phyloP scores from a whole-genome alignment of 305 asterid species.

The Rubia tinctorum region DNA sequence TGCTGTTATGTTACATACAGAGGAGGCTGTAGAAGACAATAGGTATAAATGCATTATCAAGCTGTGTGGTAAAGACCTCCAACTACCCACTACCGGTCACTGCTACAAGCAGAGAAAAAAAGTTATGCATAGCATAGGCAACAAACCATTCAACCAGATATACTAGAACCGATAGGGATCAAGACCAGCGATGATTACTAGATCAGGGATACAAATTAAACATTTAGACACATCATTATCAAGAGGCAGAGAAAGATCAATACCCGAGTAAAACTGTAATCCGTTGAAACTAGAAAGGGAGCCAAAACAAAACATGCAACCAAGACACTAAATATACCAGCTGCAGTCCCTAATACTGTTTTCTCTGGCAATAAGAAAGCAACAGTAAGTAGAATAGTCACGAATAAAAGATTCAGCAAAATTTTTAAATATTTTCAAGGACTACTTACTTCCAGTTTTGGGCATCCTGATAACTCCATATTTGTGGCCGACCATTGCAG shows the following conservation, averaged over 20 bases:
- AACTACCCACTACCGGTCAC: constrained; percentile 72
- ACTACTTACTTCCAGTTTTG: constrained; percentile 74
- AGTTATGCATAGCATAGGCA: constrained; percentile 57
- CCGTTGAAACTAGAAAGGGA: too few species aligned
- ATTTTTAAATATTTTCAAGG: not conserved
- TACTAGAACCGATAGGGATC: not conserved
- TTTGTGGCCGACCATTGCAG: constrained; percentile 96
- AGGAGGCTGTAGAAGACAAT: constrained; percentile 90
- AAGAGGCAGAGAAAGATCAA: constrained; percentile 27
- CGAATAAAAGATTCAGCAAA: constrained; percentile 7
- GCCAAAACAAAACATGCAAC: constrained; percentile 75
- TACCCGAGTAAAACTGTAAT: constrained; percentile 79
- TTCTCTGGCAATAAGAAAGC: constrained; percentile 48
- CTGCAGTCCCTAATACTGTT: constrained; percentile 97
- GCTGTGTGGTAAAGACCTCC: constrained; percentile 98
- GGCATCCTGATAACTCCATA: constrained; percentile 98
- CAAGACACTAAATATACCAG: constrained; percentile 92
- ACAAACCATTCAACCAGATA: constrained; percentile 13
- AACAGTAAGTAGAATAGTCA: constrained; percentile 13
- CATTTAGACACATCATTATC: too few species aligned
- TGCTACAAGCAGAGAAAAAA: constrained; percentile 81
- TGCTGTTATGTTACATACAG: constrained; percentile 42
- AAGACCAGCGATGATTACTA: not conserved
- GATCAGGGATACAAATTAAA: not conserved
- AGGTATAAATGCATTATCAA: constrained; percentile 97